Evolutionary conservation across 2,329 filamentous ascomycete species (phyloP).

Genomic region (Metarhizium humberi): DNA sequence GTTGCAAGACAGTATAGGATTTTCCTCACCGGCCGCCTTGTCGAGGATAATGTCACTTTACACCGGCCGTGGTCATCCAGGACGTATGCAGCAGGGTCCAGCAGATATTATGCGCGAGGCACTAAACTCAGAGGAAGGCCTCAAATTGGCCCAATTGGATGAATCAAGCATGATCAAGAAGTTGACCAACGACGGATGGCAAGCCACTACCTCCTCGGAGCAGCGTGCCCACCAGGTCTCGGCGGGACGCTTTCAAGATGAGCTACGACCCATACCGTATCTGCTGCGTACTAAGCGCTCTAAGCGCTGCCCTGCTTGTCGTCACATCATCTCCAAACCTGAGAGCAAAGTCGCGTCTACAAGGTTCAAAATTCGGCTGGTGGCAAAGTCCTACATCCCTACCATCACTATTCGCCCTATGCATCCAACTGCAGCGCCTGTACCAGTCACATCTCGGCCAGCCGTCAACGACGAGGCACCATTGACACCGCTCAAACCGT

Average conservation of each 20-base stretch:
- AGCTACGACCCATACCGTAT: conserved; percentile 73
- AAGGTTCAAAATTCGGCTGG: conserved; percentile 84
- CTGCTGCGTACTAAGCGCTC: conserved; percentile 85
- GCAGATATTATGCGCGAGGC: conserved; percentile 75
- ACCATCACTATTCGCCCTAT: conserved; percentile 65
- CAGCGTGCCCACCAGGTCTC: conserved; percentile 41
- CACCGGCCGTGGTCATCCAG: conserved; percentile 52
- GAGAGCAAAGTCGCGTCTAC: conserved; percentile 84
- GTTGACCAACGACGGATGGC: conserved; percentile 52
- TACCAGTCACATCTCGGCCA: conserved; percentile 26
- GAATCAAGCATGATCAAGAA: conserved; percentile 53
- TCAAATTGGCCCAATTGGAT: conserved; percentile 52
- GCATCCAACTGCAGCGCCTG: conserved; percentile 24
- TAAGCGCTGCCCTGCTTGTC: conserved; percentile 85
- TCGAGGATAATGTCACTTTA: conserved; percentile 90
- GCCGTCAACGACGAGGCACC: conserved; percentile 21
- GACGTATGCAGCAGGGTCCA: conserved; percentile 58
- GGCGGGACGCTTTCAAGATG: conserved; percentile 55
- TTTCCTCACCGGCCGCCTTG: conserved; percentile 70
- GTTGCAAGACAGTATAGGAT: conserved; percentile 33
- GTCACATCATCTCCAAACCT: conserved; percentile 91
- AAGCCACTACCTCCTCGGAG: conserved; percentile 44
- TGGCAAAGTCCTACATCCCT: conserved; percentile 83
- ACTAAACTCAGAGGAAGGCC: conserved; percentile 58
- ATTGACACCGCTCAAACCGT: conserved; percentile 47